Conservation (phyloP, 768 basidiomycete species). For the Sistotremastrum suecicum region DNA sequence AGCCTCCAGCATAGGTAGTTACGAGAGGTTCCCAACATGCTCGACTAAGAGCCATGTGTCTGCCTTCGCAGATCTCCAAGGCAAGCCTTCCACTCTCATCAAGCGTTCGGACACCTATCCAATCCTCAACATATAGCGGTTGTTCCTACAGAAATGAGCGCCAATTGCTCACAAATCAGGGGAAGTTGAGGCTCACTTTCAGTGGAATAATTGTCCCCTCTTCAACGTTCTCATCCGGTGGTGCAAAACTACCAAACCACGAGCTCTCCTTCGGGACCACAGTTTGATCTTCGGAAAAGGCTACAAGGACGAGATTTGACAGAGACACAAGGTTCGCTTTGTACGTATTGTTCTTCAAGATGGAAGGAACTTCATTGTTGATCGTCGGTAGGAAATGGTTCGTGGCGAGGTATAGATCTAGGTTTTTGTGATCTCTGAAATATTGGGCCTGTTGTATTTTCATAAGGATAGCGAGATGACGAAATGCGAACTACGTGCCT, state of each 20-base stretch:
- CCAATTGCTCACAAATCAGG: no score
- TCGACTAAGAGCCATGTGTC: slow-evolving; percentile 58
- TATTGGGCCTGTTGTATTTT: slow-evolving; percentile 55
- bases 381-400: slow-evolving; percentile 60
- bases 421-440: slow-evolving; percentile 56
- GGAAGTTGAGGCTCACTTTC: no score
- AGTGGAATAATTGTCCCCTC: slow-evolving; percentile 45
- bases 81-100: slow-evolving; percentile 51
- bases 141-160: no score
- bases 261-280: slow-evolving; percentile 74
- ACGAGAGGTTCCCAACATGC: slow-evolving; percentile 46
- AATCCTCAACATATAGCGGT: slow-evolving; percentile 61
- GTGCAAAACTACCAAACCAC: slow-evolving; percentile 70
- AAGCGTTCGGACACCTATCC: slow-evolving; percentile 63
- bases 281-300: slow-evolving; percentile 62
- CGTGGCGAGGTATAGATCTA: slow-evolving; percentile 40
- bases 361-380: slow-evolving; percentile 57
- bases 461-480: background rate
- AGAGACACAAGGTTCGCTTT: slow-evolving; percentile 44
- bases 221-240: slow-evolving; percentile 16
- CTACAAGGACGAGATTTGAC: slow-evolving; percentile 53
- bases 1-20: background rate
- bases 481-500: slow-evolving; percentile 27
- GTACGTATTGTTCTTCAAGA: slow-evolving; percentile 43
- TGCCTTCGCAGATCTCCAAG: slow-evolving; percentile 50